Percentiles rank a stretch among this genome's conserved stretches.
phyloP scores from a whole-genome alignment of 2,329 filamentous ascomycete species.

The Leptographium galeiforme region DNA sequence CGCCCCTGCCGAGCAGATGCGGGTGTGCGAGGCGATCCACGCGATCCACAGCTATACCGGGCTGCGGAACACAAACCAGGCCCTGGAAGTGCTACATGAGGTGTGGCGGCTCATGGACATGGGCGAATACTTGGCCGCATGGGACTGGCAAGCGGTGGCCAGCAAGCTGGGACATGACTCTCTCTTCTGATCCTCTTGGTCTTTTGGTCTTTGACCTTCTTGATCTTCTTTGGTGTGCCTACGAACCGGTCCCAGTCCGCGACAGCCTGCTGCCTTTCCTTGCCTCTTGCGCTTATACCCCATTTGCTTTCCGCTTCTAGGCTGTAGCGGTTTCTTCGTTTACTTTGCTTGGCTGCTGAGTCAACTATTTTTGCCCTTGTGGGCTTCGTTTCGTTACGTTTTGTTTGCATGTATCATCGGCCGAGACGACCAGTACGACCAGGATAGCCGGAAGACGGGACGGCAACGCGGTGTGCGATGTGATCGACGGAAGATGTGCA shows the following conservation, averaged over 20 bases:
- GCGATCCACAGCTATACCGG: constrained; percentile 45
- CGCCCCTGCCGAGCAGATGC: constrained; percentile 34
- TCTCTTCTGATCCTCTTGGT: constrained; percentile 20
- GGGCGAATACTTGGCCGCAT: constrained; percentile 43
- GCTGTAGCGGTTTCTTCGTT: background rate
- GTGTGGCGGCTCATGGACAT: constrained; percentile 46
- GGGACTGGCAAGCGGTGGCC: constrained; percentile 52
- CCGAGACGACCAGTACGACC: too few species aligned
- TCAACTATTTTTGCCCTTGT: background rate
- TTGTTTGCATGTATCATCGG: too few species aligned
- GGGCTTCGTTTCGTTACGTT: too few species aligned
- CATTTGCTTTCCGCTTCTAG: background rate
- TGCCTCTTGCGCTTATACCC: background rate
- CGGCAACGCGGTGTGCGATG: too few species aligned
- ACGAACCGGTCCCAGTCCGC: background rate
- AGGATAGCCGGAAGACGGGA: too few species aligned
- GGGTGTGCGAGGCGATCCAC: constrained; percentile 34
- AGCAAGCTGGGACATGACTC: constrained; percentile 41
- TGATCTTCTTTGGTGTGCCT: background rate
- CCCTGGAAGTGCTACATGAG: constrained; percentile 39
- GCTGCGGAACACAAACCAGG: constrained; percentile 42
- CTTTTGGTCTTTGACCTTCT: background rate
- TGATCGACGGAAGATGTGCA: too few species aligned
- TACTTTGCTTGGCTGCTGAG: background rate
- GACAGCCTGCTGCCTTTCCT: background rate